Evolutionary conservation across 2,329 filamentous ascomycete genomes (phyloP).

Genomic region (Saccharata proteae): DNA sequence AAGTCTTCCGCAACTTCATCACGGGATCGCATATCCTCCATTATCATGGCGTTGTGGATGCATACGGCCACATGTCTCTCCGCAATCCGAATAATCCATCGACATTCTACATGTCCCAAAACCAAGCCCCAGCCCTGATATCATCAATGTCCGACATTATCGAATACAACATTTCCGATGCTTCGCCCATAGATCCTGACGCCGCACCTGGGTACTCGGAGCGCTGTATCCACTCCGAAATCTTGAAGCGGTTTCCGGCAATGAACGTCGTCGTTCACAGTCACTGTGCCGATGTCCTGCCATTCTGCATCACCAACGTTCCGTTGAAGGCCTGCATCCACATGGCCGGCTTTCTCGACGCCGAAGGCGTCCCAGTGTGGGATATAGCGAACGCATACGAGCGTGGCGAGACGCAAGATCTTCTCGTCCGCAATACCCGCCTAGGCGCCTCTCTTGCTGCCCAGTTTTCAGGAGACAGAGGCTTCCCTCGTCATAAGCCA

Average conservation of each 20-base stretch:
- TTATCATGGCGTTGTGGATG: slow-evolving; percentile 39
- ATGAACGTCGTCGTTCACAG: slow-evolving; percentile 34
- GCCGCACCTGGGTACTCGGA: slow-evolving; percentile 27
- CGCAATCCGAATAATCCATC: slow-evolving; percentile 36
- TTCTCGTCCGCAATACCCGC: slow-evolving; percentile 21
- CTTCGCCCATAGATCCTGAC: slow-evolving; percentile 22
- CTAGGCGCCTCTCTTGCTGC: slow-evolving; percentile 24
- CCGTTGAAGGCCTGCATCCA: slow-evolving; percentile 26
- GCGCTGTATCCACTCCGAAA: slow-evolving; percentile 33
- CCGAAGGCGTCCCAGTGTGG: slow-evolving; percentile 22
- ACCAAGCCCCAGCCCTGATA: slow-evolving; percentile 32
- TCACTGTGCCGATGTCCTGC: slow-evolving; percentile 33
- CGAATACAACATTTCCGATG: slow-evolving; percentile 33
- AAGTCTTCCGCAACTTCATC: slow-evolving; percentile 28
- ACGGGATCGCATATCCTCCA: slow-evolving; percentile 42
- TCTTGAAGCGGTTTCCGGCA: slow-evolving; percentile 32
- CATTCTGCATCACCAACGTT: slow-evolving; percentile 29
- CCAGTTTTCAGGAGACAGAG: too few species aligned
- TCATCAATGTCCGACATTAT: slow-evolving; percentile 29
- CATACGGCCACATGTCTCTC: slow-evolving; percentile 43
- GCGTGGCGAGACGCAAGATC: slow-evolving; percentile 19
- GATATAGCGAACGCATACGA: slow-evolving; percentile 19
- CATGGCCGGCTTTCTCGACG: slow-evolving; percentile 33
- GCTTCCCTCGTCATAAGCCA: too few species aligned
- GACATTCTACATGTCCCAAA: slow-evolving; percentile 34